phyloP scores from a whole-genome alignment of 495 filamentous ascomycete species.

The Penicillium chermesinum region DNA sequence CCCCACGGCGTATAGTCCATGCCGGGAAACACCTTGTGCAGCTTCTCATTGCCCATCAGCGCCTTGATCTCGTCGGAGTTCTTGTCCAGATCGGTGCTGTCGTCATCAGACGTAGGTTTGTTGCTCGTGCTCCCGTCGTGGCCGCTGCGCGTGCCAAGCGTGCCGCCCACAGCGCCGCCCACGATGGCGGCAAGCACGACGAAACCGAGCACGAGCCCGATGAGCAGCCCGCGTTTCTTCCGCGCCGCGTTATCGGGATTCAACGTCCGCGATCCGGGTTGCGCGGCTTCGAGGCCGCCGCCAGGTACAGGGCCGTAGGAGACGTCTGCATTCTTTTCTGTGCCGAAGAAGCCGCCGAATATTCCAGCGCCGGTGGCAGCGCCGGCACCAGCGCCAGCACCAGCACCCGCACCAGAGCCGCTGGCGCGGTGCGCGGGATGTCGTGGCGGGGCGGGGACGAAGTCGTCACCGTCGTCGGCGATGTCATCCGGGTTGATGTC shows the following conservation, averaged over 20 bases:
- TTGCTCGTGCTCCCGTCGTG: constrained; percentile 10
- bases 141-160: constrained; percentile 48
- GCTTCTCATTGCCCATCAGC: constrained; percentile 69
- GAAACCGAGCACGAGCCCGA: constrained; percentile 54
- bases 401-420: constrained; percentile 16
- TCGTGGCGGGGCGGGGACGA: constrained; percentile 40
- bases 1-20: constrained; percentile 94
- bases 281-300: constrained; percentile 12
- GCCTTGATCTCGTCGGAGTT: constrained; percentile 75
- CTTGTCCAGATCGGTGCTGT: constrained; percentile 65
- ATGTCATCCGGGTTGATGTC: constrained; percentile 74
- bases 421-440: constrained; percentile 38
- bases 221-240: constrained; percentile 68
- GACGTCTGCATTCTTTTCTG: constrained; percentile 36
- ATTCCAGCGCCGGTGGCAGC: constrained; percentile 52
- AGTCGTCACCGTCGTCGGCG: constrained; percentile 77
- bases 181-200: constrained; percentile 65
- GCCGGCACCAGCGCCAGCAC: constrained; percentile 21
- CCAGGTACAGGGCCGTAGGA: constrained; percentile 53
- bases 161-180: constrained; percentile 74
- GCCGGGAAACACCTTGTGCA: constrained; percentile 95
- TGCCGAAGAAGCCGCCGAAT: constrained; percentile 34
- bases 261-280: constrained; percentile 13
- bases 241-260: constrained; percentile 51
- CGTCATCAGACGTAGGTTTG: constrained; percentile 28